A percentile compares a stretch with the other conserved stretches of the same genome.
phyloP scores from a whole-genome alignment of 2,329 filamentous ascomycete species.

The Mariannaea elegans region DNA sequence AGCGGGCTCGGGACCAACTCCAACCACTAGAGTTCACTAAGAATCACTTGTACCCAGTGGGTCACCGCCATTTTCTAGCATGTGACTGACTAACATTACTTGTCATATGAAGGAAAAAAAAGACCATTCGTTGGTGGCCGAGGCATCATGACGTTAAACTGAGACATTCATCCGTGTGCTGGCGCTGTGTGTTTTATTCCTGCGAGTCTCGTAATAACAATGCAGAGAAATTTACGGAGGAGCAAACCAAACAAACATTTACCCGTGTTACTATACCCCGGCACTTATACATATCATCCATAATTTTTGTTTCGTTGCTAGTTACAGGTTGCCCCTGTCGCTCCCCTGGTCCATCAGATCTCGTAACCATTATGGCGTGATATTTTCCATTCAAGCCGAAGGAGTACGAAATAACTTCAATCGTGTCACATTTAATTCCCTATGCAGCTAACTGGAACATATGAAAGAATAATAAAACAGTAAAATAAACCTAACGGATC shows the following conservation, averaged over 20 bases:
- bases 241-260: neutral
- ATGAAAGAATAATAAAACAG: no score
- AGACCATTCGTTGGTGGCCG: neutral
- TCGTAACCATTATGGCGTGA: neutral
- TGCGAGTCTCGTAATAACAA: slow-evolving; percentile 8
- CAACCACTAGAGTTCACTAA: slow-evolving; percentile 4
- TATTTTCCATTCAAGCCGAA: neutral
- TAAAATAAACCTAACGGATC: no score
- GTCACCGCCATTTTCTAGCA: slow-evolving; percentile 16
- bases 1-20: neutral
- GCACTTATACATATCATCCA: neutral
- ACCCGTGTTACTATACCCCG: neutral
- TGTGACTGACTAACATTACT: slow-evolving; percentile 16
- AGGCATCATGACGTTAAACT: slow-evolving; percentile 1
- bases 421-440: no score
- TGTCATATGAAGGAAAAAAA: neutral
- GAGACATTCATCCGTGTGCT: neutral
- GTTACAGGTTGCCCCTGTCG: neutral
- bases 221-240: neutral
- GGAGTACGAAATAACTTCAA: slow-evolving; percentile 7
- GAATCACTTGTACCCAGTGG: slow-evolving; percentile 1
- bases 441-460: no score
- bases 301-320: neutral
- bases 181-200: neutral
- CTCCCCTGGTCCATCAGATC: neutral